phyloP scores from a whole-genome alignment of 228 moss, liverwort and hornwort genomes.

The Sphagnum magellanicum region DNA sequence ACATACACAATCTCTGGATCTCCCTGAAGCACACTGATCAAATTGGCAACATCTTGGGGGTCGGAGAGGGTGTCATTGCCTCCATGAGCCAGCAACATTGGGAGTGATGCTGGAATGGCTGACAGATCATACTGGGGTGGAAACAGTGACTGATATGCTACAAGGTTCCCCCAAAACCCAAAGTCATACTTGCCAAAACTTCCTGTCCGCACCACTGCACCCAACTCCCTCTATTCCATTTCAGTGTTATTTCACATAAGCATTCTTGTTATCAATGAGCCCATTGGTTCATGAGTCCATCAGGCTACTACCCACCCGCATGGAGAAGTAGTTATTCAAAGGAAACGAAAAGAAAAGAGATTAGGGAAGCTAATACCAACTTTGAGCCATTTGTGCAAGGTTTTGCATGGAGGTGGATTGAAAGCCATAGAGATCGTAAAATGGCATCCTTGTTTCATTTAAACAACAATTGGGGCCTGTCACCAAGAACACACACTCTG shows the following conservation, averaged over 20 bases:
- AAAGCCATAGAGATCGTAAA: constrained; percentile 53
- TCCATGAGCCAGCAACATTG: constrained; percentile 74
- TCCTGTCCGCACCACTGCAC: constrained; percentile 70
- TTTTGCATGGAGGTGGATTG: constrained; percentile 90
- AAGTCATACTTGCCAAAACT: constrained; percentile 76
- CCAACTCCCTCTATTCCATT: not conserved
- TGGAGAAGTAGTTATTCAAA: not conserved
- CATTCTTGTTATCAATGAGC: no score
- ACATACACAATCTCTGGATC: constrained; percentile 26
- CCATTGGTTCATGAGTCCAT: no score
- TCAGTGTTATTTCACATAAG: no score
- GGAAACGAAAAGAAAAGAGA: not conserved
- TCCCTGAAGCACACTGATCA: constrained; percentile 13
- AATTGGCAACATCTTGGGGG: constrained; percentile 31
- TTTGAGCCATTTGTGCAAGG: constrained; percentile 91
- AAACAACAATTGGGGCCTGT: constrained; percentile 91
- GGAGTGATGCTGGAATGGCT: constrained; percentile 42
- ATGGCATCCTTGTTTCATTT: constrained; percentile 38
- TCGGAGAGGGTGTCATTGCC: constrained; percentile 83
- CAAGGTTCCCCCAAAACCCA: constrained; percentile 64
- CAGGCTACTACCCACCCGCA: no score
- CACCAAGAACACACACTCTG: not conserved
- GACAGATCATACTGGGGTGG: constrained; percentile 77
- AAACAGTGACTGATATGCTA: constrained; percentile 35
- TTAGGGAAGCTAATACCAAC: constrained; percentile 14